These are phyloP conservation scores for Pythium rhizo-oryzae DNA, from an alignment of 352 stramenopile species.

Conservation along the genomic window DNA sequence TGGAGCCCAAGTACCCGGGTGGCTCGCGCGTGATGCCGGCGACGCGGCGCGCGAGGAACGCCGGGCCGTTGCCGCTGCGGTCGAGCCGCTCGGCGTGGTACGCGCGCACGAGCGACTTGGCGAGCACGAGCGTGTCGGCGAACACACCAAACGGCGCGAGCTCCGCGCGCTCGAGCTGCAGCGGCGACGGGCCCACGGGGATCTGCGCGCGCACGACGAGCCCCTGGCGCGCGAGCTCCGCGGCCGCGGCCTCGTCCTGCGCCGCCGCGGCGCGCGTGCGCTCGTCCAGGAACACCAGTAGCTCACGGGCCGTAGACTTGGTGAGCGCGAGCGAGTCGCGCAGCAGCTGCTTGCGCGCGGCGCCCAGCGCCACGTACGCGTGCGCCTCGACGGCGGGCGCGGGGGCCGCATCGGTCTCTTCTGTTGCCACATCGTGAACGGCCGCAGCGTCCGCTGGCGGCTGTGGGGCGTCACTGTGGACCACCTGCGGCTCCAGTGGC, in stretches of 20 bases:
- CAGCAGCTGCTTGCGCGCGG: conserved; percentile 44
- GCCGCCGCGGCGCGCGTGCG: conserved; percentile 44
- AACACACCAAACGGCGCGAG: conserved; percentile 51
- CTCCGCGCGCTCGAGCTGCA: conserved; percentile 50
- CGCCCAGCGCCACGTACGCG: conserved; percentile 41
- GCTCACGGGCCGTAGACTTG: conserved; percentile 31
- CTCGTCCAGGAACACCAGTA: conserved; percentile 58
- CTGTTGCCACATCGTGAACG: neutral
- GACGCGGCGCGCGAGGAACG: conserved; percentile 20
- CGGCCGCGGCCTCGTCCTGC: conserved; percentile 44
- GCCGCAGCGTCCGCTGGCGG: neutral
- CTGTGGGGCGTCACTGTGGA: too few relatives aligned
- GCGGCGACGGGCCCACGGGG: conserved; percentile 62
- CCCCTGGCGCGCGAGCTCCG: conserved; percentile 49
- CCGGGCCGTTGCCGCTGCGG: conserved; percentile 47
- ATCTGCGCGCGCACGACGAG: conserved; percentile 80
- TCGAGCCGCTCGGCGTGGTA: conserved; percentile 50
- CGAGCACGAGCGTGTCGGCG: conserved; percentile 55
- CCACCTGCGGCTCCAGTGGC: too few relatives aligned
- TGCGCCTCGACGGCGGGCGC: conserved; percentile 3
- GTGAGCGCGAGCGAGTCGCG: conserved; percentile 33
- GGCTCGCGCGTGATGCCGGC: conserved; percentile 31
- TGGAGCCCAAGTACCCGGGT: conserved; percentile 63
- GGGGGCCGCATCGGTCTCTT: neutral
- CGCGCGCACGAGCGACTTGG: conserved; percentile 55